phyloP scores from a whole-genome alignment of 805 yeast genomes.

The Metahyphopichia silvanorum region DNA sequence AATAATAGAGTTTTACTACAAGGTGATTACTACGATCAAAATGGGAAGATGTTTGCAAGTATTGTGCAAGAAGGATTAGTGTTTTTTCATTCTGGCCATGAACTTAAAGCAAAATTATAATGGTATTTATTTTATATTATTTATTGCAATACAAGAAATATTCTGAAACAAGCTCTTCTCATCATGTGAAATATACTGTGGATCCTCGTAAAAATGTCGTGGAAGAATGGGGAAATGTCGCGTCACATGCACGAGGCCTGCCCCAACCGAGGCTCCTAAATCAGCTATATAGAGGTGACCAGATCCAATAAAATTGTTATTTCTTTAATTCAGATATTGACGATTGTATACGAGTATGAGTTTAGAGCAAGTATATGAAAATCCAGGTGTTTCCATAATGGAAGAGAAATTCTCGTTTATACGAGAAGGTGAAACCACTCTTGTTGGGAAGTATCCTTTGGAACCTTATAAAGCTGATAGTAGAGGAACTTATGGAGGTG shows the following conservation, averaged over 20 bases:
- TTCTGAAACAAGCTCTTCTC: too few relatives aligned
- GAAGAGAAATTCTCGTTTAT: conserved; percentile 16
- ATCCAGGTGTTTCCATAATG: conserved; percentile 4
- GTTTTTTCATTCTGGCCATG: conserved; percentile 17
- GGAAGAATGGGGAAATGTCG: too few relatives aligned
- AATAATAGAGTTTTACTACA: conserved; percentile 29
- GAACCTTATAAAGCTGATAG: conserved; percentile 15
- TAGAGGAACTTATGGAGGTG: conserved; percentile 29
- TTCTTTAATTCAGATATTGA: too few relatives aligned
- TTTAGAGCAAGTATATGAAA: background rate
- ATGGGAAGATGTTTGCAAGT: conserved; percentile 27
- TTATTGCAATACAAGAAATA: too few relatives aligned
- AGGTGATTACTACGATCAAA: conserved; percentile 26
- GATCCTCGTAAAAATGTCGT: too few relatives aligned
- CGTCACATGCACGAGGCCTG: too few relatives aligned
- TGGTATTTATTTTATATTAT: background rate
- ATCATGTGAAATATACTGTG: too few relatives aligned
- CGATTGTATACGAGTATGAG: too few relatives aligned
- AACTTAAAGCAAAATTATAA: conserved; percentile 17
- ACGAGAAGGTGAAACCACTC: conserved; percentile 9
- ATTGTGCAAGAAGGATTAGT: conserved; percentile 36
- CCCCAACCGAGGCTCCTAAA: too few relatives aligned
- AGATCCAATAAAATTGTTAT: too few relatives aligned
- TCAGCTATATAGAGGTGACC: too few relatives aligned
- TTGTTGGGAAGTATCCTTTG: conserved; percentile 18